phyloP scores from a whole-genome alignment of 1,139 yeast genomes.

The Yamadazyma diddensiae region DNA sequence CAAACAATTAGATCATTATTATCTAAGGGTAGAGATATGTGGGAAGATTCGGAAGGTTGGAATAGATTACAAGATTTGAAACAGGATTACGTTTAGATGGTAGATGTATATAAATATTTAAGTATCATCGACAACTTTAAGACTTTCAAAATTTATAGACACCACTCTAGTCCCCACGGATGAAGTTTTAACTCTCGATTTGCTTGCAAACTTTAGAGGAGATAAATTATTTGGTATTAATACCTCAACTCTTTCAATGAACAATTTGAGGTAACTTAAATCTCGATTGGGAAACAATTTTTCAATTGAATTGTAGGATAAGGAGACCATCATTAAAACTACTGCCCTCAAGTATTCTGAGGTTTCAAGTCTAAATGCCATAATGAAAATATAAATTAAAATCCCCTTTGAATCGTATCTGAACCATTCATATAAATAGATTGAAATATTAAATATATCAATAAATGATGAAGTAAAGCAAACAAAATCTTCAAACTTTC shows the following conservation, averaged over 20 bases:
- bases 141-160: constrained; percentile 28
- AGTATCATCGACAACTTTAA: constrained; percentile 27
- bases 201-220: not conserved
- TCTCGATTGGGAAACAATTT: not conserved
- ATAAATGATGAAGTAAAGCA: constrained; percentile 35
- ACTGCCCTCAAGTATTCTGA: constrained; percentile 32
- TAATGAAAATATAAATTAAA: constrained; percentile 33
- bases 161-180: constrained; percentile 22
- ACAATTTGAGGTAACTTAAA: not conserved
- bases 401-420: constrained; percentile 17
- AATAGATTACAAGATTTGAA: constrained; percentile 56
- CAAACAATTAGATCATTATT: constrained; percentile 69
- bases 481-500: constrained; percentile 33
- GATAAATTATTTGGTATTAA: no score
- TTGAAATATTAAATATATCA: constrained; percentile 31
- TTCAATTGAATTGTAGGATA: not conserved
- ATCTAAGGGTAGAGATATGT: constrained; percentile 73
- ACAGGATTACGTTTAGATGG: constrained; percentile 25
- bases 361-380: constrained; percentile 40
- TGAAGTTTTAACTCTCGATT: not conserved
- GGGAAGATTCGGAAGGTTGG: constrained; percentile 86
- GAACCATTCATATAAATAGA: constrained; percentile 29
- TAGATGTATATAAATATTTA: constrained; percentile 1
- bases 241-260: constrained; percentile 2
- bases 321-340: not conserved